These are phyloP conservation scores for Melampsora larici-populina DNA, from an alignment of 1,284 basidiomycete species.

Conservation along the genomic window DNA sequence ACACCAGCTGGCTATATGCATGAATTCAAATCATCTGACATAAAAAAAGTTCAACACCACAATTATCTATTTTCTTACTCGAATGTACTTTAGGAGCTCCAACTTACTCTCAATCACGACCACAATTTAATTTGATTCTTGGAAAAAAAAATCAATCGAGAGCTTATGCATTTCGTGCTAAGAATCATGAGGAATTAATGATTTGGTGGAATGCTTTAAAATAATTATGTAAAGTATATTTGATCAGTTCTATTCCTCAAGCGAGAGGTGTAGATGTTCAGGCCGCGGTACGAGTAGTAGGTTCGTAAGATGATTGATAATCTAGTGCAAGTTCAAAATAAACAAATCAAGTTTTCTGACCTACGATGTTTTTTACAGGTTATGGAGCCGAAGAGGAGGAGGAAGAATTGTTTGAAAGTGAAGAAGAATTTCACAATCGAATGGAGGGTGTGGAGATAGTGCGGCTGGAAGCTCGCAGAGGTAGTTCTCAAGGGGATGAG, in stretches of 20 bases:
- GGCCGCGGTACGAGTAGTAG: conserved; percentile 82
- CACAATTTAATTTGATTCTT: conserved; percentile 53
- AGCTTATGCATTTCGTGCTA: conserved; percentile 86
- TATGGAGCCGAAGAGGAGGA: conserved; percentile 57
- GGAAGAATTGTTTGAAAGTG: conserved; percentile 61
- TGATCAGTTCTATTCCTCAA: conserved; percentile 90
- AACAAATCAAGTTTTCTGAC: conserved; percentile 4
- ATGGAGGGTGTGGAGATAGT: background rate
- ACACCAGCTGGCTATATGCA: conserved; percentile 88
- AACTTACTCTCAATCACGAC: conserved; percentile 52
- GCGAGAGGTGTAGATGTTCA: conserved; percentile 88
- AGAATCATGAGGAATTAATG: conserved; percentile 96
- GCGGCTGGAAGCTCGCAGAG: background rate
- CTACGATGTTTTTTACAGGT: conserved; percentile 53
- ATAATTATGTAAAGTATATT: conserved; percentile 92
- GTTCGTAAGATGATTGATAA: conserved; percentile 61
- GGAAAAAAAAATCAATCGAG: conserved; percentile 53
- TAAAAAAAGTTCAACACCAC: conserved; percentile 51
- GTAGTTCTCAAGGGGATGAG: background rate
- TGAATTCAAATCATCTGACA: conserved; percentile 54
- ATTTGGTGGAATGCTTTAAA: conserved; percentile 99
- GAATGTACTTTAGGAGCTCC: conserved; percentile 54
- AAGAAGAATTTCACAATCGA: background rate
- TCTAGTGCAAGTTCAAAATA: conserved; percentile 33
- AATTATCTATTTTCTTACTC: conserved; percentile 53